Conservation (phyloP, 2,329 filamentous ascomycete species). For the Fusarium sp. region DNA sequence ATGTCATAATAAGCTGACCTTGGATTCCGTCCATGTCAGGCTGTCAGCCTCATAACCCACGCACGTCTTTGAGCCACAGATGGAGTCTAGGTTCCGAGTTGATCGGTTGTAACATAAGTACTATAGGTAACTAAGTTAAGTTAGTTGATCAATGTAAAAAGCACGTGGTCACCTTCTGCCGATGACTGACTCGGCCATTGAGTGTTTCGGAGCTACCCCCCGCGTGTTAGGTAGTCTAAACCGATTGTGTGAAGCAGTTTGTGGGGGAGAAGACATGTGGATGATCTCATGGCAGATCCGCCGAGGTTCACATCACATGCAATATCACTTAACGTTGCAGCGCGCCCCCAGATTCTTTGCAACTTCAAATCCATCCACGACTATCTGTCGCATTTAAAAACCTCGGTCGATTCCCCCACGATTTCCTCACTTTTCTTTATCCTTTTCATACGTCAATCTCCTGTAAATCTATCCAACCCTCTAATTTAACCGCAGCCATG, state of each 20-base stretch:
- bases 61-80: neutral
- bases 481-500: slow-evolving; percentile 61
- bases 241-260: slow-evolving; percentile 8
- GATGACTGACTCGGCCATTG: slow-evolving; percentile 21
- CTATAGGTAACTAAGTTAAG: too few relatives aligned
- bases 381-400: slow-evolving; percentile 32
- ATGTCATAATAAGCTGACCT: neutral
- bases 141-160: neutral
- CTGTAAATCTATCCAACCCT: neutral
- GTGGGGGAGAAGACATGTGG: slow-evolving; percentile 28
- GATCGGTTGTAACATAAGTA: neutral
- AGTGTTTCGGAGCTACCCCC: slow-evolving; percentile 8
- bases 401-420: slow-evolving; percentile 34
- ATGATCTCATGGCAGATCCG: slow-evolving; percentile 28
- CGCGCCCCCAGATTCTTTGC: slow-evolving; percentile 4
- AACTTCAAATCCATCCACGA: slow-evolving; percentile 14
- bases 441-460: neutral
- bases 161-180: slow-evolving; percentile 29
- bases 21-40: neutral
- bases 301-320: slow-evolving; percentile 32
- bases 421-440: neutral
- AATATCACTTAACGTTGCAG: slow-evolving; percentile 5
- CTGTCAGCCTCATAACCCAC: neutral
- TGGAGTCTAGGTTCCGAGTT: neutral
- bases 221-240: neutral